Conservation (phyloP, 306 rosid genomes). For the Mimosa bimucronata region DNA sequence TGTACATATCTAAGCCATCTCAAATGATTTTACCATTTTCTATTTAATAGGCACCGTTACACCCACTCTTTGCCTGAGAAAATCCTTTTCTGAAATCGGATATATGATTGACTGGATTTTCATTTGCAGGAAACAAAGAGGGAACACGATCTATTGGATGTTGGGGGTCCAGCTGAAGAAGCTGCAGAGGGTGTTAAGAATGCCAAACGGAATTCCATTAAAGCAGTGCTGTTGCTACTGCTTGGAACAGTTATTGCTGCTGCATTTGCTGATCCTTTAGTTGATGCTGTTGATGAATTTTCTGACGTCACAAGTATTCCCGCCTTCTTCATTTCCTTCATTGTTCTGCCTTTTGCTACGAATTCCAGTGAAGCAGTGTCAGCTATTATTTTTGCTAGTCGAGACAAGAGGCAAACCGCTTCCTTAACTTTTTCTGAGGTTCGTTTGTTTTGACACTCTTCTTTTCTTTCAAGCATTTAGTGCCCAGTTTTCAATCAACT, state of each 20-base stretch:
- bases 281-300: constrained; percentile 83
- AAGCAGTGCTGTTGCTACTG: constrained; percentile 65
- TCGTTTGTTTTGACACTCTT: constrained; percentile 40
- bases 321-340: constrained; percentile 92
- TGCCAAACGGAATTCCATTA: constrained; percentile 47
- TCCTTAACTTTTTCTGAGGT: constrained; percentile 96
- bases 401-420: constrained; percentile 73
- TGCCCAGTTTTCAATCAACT: background rate
- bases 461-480: constrained; percentile 21
- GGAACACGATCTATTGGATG: constrained; percentile 72
- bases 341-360: constrained; percentile 82
- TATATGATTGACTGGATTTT: constrained; percentile 30
- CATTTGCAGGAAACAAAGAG: constrained; percentile 66
- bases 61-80: background rate
- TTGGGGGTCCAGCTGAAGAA: constrained; percentile 54
- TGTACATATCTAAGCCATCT: too few species aligned
- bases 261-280: constrained; percentile 82
- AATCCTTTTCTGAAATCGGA: constrained; percentile 50
- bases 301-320: constrained; percentile 87
- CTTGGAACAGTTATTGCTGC: constrained; percentile 80
- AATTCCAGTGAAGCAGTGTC: constrained; percentile 92
- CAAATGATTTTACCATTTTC: too few species aligned
- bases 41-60: too few species aligned
- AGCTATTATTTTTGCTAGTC: constrained; percentile 85
- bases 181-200: constrained; percentile 45